Evolutionary conservation across 768 basidiomycete species (phyloP).

Genomic region (Ramaria rubella): DNA sequence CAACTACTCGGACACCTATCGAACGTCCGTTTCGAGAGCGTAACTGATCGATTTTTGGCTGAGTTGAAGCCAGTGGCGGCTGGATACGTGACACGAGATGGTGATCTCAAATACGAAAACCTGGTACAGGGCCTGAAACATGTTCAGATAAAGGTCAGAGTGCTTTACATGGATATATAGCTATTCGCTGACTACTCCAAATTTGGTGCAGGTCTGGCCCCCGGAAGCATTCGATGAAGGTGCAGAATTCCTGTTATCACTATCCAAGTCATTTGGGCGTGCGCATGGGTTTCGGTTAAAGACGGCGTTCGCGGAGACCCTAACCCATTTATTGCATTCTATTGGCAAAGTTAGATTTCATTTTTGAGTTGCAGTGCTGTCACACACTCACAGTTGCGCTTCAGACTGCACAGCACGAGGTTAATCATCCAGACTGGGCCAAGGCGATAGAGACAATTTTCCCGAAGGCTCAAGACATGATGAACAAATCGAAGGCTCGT

Average conservation of each 20-base stretch:
- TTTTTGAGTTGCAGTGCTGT: slow-evolving; percentile 1
- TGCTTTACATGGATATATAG: background rate
- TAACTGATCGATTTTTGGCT: slow-evolving; percentile 84
- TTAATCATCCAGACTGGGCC: slow-evolving; percentile 92
- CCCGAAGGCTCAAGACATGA: slow-evolving; percentile 78
- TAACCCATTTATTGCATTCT: slow-evolving; percentile 73
- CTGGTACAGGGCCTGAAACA: slow-evolving; percentile 75
- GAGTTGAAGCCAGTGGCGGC: slow-evolving; percentile 70
- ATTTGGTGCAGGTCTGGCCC: slow-evolving; percentile 80
- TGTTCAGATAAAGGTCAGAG: slow-evolving; percentile 69
- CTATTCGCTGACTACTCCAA: slow-evolving; percentile 1
- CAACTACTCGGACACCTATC: slow-evolving; percentile 80
- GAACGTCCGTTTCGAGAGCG: slow-evolving; percentile 80
- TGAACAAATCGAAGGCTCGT: slow-evolving; percentile 63
- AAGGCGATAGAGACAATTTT: slow-evolving; percentile 83
- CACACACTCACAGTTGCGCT: background rate
- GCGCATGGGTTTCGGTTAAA: slow-evolving; percentile 82
- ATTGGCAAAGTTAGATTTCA: slow-evolving; percentile 67
- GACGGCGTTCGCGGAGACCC: slow-evolving; percentile 75
- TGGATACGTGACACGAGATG: slow-evolving; percentile 75
- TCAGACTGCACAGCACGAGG: slow-evolving; percentile 90
- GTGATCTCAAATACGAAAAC: slow-evolving; percentile 78
- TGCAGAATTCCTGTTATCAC: slow-evolving; percentile 79
- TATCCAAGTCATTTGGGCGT: slow-evolving; percentile 77
- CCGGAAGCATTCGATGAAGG: slow-evolving; percentile 90